These are phyloP conservation scores for Zarea fungicola DNA, from an alignment of 2,329 filamentous ascomycete genomes.

Conservation along the genomic window DNA sequence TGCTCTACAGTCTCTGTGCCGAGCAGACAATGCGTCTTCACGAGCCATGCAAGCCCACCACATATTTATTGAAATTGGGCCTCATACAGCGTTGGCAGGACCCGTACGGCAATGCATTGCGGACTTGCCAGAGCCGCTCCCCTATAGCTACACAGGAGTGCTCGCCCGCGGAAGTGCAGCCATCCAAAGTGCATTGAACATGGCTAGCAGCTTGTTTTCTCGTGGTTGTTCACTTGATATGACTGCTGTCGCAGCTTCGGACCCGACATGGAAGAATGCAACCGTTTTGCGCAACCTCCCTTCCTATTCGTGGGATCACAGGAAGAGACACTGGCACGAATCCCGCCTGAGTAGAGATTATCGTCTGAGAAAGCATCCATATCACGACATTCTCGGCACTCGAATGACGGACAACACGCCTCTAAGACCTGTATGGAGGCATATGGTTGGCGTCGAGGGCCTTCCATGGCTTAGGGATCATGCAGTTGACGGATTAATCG, in stretches of 20 bases:
- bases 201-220: too few relatives aligned
- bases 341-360: slow-evolving; percentile 25
- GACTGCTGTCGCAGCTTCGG: too few relatives aligned
- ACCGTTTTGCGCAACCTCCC: slow-evolving; percentile 27
- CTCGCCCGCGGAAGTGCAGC: too few relatives aligned
- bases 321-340: slow-evolving; percentile 28
- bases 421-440: slow-evolving; percentile 20
- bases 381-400: slow-evolving; percentile 35
- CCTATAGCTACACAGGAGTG: too few relatives aligned
- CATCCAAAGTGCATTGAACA: too few relatives aligned
- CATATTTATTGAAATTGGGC: slow-evolving; percentile 20
- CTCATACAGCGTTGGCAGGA: slow-evolving; percentile 15
- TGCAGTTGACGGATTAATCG: slow-evolving; percentile 21
- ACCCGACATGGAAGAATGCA: slow-evolving; percentile 3
- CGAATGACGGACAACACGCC: slow-evolving; percentile 17
- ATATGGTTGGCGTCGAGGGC: too few relatives aligned
- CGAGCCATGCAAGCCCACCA: too few relatives aligned
- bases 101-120: slow-evolving; percentile 15
- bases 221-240: too few relatives aligned
- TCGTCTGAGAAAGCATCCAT: slow-evolving; percentile 25
- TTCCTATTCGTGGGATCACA: slow-evolving; percentile 33
- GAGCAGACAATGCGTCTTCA: too few relatives aligned
- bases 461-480: slow-evolving; percentile 23
- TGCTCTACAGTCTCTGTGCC: neutral
- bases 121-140: neutral